Percentiles rank a stretch among this genome's conserved stretches.
Evolutionary conservation across 305 asterid species (phyloP).

Genomic region (Solanum hybrid): DNA sequence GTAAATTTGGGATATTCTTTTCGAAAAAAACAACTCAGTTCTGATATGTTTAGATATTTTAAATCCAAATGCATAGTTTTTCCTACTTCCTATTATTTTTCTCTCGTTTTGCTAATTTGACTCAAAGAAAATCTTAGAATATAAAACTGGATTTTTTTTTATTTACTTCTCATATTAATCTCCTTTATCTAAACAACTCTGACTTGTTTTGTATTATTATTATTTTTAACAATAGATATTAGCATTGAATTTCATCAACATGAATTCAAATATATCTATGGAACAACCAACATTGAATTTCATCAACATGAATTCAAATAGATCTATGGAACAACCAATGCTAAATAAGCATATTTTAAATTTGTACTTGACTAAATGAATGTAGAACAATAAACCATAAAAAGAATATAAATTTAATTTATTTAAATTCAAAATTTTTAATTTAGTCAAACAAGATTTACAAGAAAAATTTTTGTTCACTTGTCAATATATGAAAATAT

Average conservation of each 20-base stretch:
- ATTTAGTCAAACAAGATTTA: no score
- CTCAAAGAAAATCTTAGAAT: background rate
- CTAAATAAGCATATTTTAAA: background rate
- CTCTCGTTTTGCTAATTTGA: background rate
- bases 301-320: no score
- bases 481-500: background rate
- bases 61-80: background rate
- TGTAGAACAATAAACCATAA: background rate
- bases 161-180: background rate
- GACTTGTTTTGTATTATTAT: background rate
- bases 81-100: background rate
- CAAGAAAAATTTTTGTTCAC: background rate
- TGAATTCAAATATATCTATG: background rate
- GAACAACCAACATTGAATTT: background rate
- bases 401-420: background rate
- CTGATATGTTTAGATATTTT: background rate
- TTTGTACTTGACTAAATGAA: background rate
- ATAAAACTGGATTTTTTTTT: background rate
- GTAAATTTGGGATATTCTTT: background rate
- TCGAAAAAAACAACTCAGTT: background rate
- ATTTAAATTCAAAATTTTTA: background rate
- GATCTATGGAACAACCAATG: background rate
- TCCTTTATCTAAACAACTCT: background rate
- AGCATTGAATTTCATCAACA: background rate
- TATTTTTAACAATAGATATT: background rate